Conservation (phyloP, 164 flowering plant species). For the Liquidambar formosana region DNA sequence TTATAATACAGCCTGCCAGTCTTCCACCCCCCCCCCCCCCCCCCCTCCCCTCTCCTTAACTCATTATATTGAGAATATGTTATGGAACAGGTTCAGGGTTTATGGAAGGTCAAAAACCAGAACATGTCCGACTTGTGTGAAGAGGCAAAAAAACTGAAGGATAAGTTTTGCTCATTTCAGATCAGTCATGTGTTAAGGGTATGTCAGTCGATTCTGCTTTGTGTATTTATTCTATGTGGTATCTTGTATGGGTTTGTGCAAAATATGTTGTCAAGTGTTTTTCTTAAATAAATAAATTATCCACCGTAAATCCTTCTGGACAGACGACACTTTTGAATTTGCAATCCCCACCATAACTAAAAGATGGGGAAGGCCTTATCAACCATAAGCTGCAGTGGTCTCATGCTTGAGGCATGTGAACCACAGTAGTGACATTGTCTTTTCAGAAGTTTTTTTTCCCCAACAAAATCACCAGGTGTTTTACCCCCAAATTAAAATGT, state of each 20-base stretch:
- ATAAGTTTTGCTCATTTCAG: constrained; percentile 56
- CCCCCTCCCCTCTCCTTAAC: too few species aligned
- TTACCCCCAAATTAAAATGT: too few species aligned
- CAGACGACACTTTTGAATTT: background rate
- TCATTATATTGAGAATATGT: background rate
- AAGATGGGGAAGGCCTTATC: background rate
- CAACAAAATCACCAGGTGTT: too few species aligned
- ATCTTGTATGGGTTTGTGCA: background rate
- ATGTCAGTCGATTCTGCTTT: constrained; percentile 10
- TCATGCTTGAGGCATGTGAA: background rate
- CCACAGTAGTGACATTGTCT: background rate
- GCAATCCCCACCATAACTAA: background rate
- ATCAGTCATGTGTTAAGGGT: constrained; percentile 78
- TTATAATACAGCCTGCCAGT: background rate
- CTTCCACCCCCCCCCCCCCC: too few species aligned
- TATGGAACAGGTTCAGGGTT: constrained; percentile 60
- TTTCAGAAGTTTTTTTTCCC: too few species aligned
- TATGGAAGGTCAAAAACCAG: constrained; percentile 62
- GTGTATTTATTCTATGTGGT: background rate
- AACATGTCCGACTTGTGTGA: constrained; percentile 50
- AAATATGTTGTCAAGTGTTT: background rate
- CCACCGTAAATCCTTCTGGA: too few species aligned
- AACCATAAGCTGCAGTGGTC: background rate
- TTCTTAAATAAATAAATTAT: background rate
- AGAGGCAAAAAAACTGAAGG: constrained; percentile 57